These are phyloP conservation scores for Lachnellula arida DNA, from an alignment of 2,329 filamentous ascomycete genomes.

Conservation along the genomic window DNA sequence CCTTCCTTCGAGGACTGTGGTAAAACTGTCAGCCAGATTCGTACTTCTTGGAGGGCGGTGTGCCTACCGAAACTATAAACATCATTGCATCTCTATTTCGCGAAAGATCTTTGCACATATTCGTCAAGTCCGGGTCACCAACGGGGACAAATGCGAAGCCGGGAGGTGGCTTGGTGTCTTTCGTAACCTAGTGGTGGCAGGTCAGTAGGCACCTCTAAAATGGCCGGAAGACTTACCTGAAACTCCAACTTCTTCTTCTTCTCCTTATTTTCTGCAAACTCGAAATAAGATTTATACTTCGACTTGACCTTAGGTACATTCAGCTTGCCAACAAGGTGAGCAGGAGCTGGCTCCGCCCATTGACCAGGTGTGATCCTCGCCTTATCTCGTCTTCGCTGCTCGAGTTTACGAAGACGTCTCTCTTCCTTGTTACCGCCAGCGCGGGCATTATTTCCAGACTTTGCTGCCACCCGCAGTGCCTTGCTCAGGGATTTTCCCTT, in stretches of 20 bases:
- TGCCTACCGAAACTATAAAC: constrained; percentile 59
- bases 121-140: constrained; percentile 57
- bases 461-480: constrained; percentile 9
- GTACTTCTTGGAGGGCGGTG: neutral
- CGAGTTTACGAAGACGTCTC: constrained; percentile 24
- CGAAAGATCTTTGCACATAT: constrained; percentile 60
- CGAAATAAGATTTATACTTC: constrained; percentile 57
- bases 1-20: constrained; percentile 24
- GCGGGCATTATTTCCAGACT: constrained; percentile 4
- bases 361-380: constrained; percentile 22
- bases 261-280: constrained; percentile 60
- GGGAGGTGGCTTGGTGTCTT: constrained; percentile 47
- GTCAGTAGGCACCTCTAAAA: neutral
- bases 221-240: constrained; percentile 42
- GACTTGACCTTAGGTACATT: constrained; percentile 36
- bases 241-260: constrained; percentile 61
- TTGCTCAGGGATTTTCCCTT: constrained; percentile 1
- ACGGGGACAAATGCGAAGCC: constrained; percentile 60
- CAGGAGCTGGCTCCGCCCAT: constrained; percentile 27
- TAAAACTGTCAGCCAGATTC: constrained; percentile 2
- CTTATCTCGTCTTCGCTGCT: constrained; percentile 27
- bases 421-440: constrained; percentile 16
- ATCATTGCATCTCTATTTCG: constrained; percentile 58
- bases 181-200: constrained; percentile 43
- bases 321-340: constrained; percentile 30